Base-by-base conservation (phyloP, 1,139 yeast genomes). In the Debaryomycetaceae sp. region DNA sequence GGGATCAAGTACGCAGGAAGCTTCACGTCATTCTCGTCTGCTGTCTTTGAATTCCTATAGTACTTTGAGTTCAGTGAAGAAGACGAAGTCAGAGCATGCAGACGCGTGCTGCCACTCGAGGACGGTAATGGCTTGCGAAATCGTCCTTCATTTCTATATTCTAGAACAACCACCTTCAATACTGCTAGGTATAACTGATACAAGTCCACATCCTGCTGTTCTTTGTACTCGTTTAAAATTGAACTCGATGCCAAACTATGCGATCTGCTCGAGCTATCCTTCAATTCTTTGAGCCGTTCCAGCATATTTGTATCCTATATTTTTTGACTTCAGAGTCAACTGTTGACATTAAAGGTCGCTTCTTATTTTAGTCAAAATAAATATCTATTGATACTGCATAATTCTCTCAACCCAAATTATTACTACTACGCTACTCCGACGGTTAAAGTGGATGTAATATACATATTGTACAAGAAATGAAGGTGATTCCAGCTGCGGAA, bases 71-170 rank as follows among this genome's bases (percentile, higher is more conserved):
- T 34, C 14, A 38, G 6, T 20, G 40, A 30, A 6, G 36, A 23
- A 7, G 42, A 14, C 9, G 42, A 40, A 5, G 41, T 35, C 31
- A 27, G 31, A 8, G 31, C 11, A 11, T 7, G 8, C 31, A 27
- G 31, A 7, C 11, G 8, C 8, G 8, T 27, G 1, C 39, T 38
- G 30, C 44, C 35, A 9, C 39, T 52, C 17, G 50, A 43, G 7
- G 49, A 41, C 34, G 48, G 45, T 11, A 67, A 59, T 1, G 77
- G 76, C 5, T 74, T 70, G 42, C 73, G 60, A 61, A 81, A 82
- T 33, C 87, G 60, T 4, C 83, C 84, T 56, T 81, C 86, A 49
- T 75, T 78, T 46, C 75, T 64, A 54, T 82, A 80, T 48, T 80
- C 84, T 13, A 81, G 59, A n/a, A 82, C 58, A 8, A 80, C 53